Evolutionary conservation across 129 eudicot species (phyloP), one percentile per base, ranked within the genome.

Genomic region (Centella asiatica): DNA sequence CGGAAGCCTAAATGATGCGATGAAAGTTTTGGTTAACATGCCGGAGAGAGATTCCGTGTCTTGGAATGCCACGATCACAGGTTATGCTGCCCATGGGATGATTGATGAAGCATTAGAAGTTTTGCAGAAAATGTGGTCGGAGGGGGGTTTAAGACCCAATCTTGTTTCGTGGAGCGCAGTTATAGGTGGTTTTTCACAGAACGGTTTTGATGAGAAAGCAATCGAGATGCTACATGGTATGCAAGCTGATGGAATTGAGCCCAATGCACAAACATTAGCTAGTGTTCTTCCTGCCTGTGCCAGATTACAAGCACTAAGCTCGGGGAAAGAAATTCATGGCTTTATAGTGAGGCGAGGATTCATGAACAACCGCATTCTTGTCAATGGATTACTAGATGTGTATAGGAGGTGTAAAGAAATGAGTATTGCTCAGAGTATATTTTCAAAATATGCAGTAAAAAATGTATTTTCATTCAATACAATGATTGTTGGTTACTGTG

Each of bases 251-350:
- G 63, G 46, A 58, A 34, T 58, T 58, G 63, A 58, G 63, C 63
- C 63, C 37, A 58, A 58, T 58, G 45, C 63, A n/a, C 46, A 29
- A 58, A 58, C 63, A 58, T 28, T 58, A 22, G 63, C 63, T 34
- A 58, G 63, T n/a, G 25, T 58, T 34, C 63, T 58, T 58, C 63
- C 74, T 25, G 67, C 73, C 45, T 69, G 64, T 69, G 73, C 73
- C 45, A 69, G 55, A 56, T 31, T 69, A 24, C 13, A 58, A 26
- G 31, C 15, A 26, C 49, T 33, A 32, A 59, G 58, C 20, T 32
- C 59, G 10, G 73, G 58, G 18, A 46, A 59, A 60, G 73, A 59
- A 36, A 45, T 69, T 6, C 66, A 69, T 58, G 73, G 66, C 20
- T 69, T 55, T 12, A 69, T 69, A 27, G 60, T 47, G 22, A 69